These are phyloP conservation scores for Colletotrichum plurivorum DNA, from an alignment of 2,329 filamentous ascomycete genomes.

Conservation along the genomic window DNA sequence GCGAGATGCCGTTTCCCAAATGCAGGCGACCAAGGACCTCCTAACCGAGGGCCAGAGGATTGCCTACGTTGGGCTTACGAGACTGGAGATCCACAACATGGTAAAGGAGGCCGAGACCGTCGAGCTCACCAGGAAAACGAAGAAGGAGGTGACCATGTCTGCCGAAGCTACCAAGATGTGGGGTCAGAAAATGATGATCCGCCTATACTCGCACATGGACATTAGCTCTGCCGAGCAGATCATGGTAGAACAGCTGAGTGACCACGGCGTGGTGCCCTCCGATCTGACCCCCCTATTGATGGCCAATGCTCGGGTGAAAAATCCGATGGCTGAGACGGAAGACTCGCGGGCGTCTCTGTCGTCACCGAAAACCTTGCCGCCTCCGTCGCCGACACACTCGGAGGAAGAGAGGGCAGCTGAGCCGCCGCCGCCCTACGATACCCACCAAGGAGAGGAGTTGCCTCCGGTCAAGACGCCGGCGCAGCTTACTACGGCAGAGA, in stretches of 20 bases:
- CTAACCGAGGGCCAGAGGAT: conserved; percentile 96
- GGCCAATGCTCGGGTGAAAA: conserved; percentile 92
- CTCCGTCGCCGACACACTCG: conserved; percentile 45
- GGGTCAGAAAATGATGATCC: conserved; percentile 98
- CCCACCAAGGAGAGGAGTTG: conserved; percentile 77
- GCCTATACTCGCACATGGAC: conserved; percentile 96
- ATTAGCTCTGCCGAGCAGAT: conserved; percentile 92
- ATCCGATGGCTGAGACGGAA: conserved; percentile 83
- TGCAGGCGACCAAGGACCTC: conserved; percentile 95
- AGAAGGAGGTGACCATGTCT: conserved; percentile 79
- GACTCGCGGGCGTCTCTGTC: conserved; percentile 32
- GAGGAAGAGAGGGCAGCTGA: conserved; percentile 63
- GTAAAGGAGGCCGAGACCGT: conserved; percentile 76
- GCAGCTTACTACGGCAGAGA: conserved; percentile 83
- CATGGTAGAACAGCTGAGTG: conserved; percentile 97
- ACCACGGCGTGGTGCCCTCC: conserved; percentile 88
- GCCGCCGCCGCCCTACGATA: conserved; percentile 72
- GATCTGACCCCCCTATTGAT: conserved; percentile 91
- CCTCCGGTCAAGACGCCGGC: conserved; percentile 87
- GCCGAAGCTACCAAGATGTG: conserved; percentile 92
- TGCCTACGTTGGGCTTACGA: conserved; percentile 92
- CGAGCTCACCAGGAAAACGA: conserved; percentile 73
- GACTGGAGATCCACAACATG: conserved; percentile 86
- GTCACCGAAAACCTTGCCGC: conserved; percentile 34
- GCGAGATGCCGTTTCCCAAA: conserved; percentile 87